phyloP scores from a whole-genome alignment of 306 rosid genomes.

The Rosa persica region DNA sequence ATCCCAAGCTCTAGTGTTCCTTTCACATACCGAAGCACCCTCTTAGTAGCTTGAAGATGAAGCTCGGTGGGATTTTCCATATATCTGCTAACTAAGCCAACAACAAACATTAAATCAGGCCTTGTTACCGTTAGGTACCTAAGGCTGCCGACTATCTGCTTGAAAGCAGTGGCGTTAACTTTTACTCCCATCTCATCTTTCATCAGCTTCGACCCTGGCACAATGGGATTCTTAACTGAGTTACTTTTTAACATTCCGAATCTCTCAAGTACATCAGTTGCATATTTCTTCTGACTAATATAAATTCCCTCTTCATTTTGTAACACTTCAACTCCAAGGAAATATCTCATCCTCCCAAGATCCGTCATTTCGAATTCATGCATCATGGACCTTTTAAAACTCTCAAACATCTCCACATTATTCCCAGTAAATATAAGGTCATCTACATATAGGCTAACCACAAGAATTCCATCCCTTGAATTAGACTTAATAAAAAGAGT shows the following conservation, averaged over 20 bases:
- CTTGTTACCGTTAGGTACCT: not conserved
- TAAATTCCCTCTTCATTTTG: not conserved
- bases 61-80: not conserved
- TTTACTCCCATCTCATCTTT: not conserved
- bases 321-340: not conserved
- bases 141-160: not conserved
- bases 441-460: not conserved
- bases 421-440: not conserved
- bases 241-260: not conserved
- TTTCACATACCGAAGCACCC: no score
- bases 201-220: not conserved
- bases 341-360: not conserved
- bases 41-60: no score
- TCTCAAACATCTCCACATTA: not conserved
- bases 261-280: not conserved
- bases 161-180: not conserved
- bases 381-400: not conserved
- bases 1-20: no score
- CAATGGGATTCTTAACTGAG: not conserved
- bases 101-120: not conserved
- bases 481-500: not conserved
- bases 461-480: not conserved
- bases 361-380: no score
- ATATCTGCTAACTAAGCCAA: not conserved
- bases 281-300: not conserved